phyloP scores from a whole-genome alignment of 2,329 filamentous ascomycete species.

The Cercospora beticola region DNA sequence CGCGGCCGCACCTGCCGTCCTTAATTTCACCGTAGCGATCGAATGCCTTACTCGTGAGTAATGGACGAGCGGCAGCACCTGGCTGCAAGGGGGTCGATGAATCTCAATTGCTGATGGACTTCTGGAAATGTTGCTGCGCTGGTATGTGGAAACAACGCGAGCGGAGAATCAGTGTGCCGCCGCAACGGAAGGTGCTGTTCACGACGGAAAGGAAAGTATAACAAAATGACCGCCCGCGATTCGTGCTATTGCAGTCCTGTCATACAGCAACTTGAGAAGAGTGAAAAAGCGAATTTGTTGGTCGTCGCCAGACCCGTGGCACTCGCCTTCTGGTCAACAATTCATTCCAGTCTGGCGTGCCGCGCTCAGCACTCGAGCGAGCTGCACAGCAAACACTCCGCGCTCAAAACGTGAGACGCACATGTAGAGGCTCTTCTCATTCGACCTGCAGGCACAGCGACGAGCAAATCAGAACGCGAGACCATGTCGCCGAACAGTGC shows the following conservation, averaged over 20 bases:
- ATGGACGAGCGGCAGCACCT: constrained; percentile 12
- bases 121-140: background rate
- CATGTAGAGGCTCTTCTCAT: background rate
- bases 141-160: background rate
- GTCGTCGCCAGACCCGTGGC: background rate
- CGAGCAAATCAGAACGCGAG: constrained; percentile 6
- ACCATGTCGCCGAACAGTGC: background rate
- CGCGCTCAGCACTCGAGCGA: background rate
- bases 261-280: background rate
- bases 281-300: background rate
- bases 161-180: background rate
- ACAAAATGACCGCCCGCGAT: constrained; percentile 10
- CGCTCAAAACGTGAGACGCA: background rate
- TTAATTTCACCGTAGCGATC: background rate
- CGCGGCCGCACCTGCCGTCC: background rate
- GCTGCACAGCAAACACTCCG: background rate
- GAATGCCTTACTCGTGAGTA: background rate
- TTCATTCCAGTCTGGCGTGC: background rate
- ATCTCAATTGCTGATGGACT: background rate
- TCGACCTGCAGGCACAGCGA: constrained; percentile 1
- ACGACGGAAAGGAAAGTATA: constrained; percentile 9
- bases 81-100: constrained; percentile 18
- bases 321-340: background rate
- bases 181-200: background rate
- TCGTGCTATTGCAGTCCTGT: constrained; percentile 3